These are phyloP conservation scores for Curvularia sp. DNA, from an alignment of 2,329 filamentous ascomycete genomes.

Conservation along the genomic window DNA sequence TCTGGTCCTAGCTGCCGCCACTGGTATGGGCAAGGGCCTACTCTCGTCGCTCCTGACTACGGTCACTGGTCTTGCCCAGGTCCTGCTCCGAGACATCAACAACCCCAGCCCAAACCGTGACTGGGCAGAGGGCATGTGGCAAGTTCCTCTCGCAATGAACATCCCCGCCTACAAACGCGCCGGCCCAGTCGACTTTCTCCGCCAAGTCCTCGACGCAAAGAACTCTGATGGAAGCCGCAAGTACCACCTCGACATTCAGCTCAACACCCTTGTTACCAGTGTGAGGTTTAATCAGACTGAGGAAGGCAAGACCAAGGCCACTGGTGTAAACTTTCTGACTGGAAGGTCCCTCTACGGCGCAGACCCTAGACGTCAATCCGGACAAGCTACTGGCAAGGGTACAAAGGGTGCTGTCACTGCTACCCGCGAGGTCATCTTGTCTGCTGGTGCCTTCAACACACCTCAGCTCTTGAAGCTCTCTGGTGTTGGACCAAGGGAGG, in stretches of 20 bases:
- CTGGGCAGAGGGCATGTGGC: conserved; percentile 58
- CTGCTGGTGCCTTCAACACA: conserved; percentile 64
- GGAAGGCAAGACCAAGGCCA: conserved; percentile 56
- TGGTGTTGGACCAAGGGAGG: conserved; percentile 65
- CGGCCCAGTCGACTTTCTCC: conserved; percentile 62
- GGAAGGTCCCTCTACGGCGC: conserved; percentile 52
- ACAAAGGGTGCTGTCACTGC: conserved; percentile 38
- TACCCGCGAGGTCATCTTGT: conserved; percentile 36
- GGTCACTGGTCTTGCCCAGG: conserved; percentile 53
- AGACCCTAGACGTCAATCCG: conserved; percentile 39
- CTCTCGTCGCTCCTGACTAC: conserved; percentile 48
- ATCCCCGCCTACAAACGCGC: conserved; percentile 52
- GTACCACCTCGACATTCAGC: conserved; percentile 63
- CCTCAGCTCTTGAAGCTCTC: conserved; percentile 68
- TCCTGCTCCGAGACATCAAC: conserved; percentile 61
- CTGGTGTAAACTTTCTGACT: conserved; percentile 51
- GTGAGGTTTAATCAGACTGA: conserved; percentile 69
- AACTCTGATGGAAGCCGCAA: conserved; percentile 59
- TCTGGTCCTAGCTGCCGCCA: conserved; percentile 58
- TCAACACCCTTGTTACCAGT: conserved; percentile 70
- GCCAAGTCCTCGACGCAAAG: conserved; percentile 56
- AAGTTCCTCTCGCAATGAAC: conserved; percentile 63
- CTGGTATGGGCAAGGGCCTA: conserved; percentile 55
- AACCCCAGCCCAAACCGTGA: conserved; percentile 55
- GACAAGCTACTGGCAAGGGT: conserved; percentile 18